A percentile compares a stretch with the other conserved stretches of the same genome.
Conservation (phyloP, 192 early-diverging fungal species). For the Coemansia sp. region DNA sequence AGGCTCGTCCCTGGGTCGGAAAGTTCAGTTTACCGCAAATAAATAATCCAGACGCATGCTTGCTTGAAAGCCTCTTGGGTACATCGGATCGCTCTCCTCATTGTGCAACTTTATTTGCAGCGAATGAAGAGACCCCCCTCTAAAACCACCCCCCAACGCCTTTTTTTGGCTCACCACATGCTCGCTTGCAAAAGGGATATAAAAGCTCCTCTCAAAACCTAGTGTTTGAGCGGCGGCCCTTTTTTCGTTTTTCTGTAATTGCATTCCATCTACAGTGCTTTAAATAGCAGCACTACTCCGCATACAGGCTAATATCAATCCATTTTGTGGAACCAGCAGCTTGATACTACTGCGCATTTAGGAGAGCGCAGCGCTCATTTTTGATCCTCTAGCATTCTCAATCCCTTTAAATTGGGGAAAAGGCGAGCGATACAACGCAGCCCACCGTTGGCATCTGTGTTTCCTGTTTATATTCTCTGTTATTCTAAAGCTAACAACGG, state of each 20-base stretch:
- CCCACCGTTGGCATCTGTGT: no score
- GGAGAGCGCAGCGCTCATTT: neutral
- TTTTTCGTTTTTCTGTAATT: neutral
- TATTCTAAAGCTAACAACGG: no score
- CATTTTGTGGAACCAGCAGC: neutral
- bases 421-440: no score
- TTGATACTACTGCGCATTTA: constrained; percentile 7
- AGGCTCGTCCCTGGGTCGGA: no score
- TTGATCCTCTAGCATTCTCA: no score
- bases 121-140: constrained; percentile 6
- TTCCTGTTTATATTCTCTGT: no score
- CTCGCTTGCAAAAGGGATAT: constrained; percentile 3
- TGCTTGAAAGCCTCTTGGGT: constrained; percentile 3
- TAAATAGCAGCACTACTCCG: neutral
- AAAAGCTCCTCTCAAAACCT: neutral
- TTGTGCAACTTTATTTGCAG: neutral
- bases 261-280: neutral
- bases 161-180: constrained; percentile 1
- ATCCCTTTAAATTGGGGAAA: no score
- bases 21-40: no score
- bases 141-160: neutral
- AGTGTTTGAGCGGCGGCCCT: neutral
- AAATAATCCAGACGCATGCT: constrained; percentile 1
- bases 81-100: constrained; percentile 9
- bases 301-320: constrained; percentile 1